Base-by-base conservation (phyloP, 2,329 filamentous ascomycete species). In the Fusarium sp. region DNA sequence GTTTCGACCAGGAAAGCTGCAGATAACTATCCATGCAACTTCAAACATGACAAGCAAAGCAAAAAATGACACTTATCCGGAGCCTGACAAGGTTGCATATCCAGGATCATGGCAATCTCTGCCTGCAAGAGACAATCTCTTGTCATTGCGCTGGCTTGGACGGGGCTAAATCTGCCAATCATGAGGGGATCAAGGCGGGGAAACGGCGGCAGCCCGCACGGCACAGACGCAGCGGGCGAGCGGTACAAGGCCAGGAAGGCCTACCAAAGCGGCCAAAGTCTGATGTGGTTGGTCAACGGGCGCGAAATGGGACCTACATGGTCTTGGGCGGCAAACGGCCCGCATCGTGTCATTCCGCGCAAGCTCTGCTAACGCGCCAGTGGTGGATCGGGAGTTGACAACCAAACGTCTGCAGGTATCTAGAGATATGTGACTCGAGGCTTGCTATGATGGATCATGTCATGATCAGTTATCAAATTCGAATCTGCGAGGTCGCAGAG, bases 81-180 rank as follows among this genome's bases (percentile, higher is more conserved):
- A 63, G 61, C 56, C 54, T 68, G 51, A 44, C 57, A 53, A 40
- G 57, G 50, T 62, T 62, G 40, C 40, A 58, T 57, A 46, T 44
- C 51, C 56, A 57, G 54, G 62, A 54, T 62, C 56, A 61, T 58
- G 40, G 39, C 57, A 69, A 67, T 68, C 59, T 60, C 63, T 53
- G 45, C 51, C 59, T 55, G 61, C 67, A 58, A 59, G 41, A 61
- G 55, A 55, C 62, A 70, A 71, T 73, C 58, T 72, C 59, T 70
- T 51, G 58, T 55, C 51, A 47, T 53, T 49, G 54, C 33, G 64
- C 48, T 65, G 62, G 65, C 52, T 19, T 50, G 60, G 62, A 61
- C 63, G 72, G 70, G 60, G 64, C 71, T 62, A 60, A 57, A 43
- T 45, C 52, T 61, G 40, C 72, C 72, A 74, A 73, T 74, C 72